Base-by-base conservation (phyloP, 1,284 basidiomycete genomes). In the Baeospora myosura region DNA sequence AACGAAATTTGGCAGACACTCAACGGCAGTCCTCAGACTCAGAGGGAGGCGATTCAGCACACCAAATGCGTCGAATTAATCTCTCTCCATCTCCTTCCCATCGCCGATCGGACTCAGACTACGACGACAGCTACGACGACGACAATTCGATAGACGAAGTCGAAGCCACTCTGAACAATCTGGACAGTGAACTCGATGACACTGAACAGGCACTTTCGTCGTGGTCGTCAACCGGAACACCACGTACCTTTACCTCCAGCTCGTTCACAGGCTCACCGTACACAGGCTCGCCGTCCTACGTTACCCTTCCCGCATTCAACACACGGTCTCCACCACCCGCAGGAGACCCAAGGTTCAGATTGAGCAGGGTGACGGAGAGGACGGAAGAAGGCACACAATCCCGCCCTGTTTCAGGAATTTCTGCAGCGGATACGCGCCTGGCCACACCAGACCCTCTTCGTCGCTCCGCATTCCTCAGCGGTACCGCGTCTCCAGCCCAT, bases 151-250 rank as follows among this genome's bases (percentile, higher is more conserved):
- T 71, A 41, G 67, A 70, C 47, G 80, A 86, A 58, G 81, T 87
- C 16, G 82, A 85, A 57, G 76, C 73, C 14, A 69, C 76, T 11
- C 68, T 88, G 33, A 76, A 68, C 41, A 68, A 72, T 43, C 61
- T 86, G 18, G 79, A 83, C 46, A 65, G 82, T 33, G 78, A 87
- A 43, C 56, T 84, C 20, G 71, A 76, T 46, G 66, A 72, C 36
- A 71, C 78, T 0, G 78, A 83, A 53, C 72, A 77, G 39, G 70
- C 71, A 3, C 65, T 80, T 41, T 71, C 73, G 0, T 65, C 77
- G 49, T 81, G 80, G 78, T 76, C 64, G 3, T 54, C 60, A 28
- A 58, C 54, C 12, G 50, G 49, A 8, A 47, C 47, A 16, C 30
- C 46, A n/a, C 35, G 24, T 35, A 40, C 43, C 26, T 40, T 54